Evolutionary conservation across 306 rosid genomes (phyloP).

Genomic region (Cucumis melo): DNA sequence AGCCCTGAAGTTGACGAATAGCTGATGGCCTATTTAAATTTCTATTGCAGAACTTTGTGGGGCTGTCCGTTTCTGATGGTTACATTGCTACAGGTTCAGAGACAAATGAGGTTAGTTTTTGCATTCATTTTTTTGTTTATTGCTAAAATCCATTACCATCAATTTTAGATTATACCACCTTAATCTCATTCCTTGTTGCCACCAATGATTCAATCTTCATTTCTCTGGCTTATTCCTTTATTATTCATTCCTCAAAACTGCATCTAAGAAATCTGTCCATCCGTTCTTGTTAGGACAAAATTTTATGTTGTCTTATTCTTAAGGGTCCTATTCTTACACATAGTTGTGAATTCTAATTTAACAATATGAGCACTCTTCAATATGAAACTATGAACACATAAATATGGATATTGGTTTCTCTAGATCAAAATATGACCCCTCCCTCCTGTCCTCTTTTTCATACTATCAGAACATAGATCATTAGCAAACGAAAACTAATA

Average conservation of each 20-base stretch:
- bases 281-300: background rate
- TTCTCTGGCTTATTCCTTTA: background rate
- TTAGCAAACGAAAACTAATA: too few species aligned
- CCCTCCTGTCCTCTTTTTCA: too few species aligned
- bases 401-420: background rate
- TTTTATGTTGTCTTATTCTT: background rate
- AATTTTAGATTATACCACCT: background rate
- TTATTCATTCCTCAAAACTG: background rate
- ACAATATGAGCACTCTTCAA: background rate
- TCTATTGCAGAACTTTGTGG: slow-evolving; percentile 83
- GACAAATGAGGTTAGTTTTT: slow-evolving; percentile 70
- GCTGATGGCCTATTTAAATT: slow-evolving; percentile 12
- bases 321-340: too few species aligned
- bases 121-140: background rate
- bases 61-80: slow-evolving; percentile 83
- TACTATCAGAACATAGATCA: too few species aligned
- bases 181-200: background rate
- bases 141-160: background rate
- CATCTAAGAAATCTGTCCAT: background rate
- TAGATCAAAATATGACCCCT: too few species aligned
- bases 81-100: slow-evolving; percentile 98
- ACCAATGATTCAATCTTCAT: background rate
- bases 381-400: background rate
- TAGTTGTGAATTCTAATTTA: background rate
- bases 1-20: background rate